Evolutionary conservation across 768 basidiomycete genomes (phyloP).

Genomic region (Termitomyces bulborhizus): DNA sequence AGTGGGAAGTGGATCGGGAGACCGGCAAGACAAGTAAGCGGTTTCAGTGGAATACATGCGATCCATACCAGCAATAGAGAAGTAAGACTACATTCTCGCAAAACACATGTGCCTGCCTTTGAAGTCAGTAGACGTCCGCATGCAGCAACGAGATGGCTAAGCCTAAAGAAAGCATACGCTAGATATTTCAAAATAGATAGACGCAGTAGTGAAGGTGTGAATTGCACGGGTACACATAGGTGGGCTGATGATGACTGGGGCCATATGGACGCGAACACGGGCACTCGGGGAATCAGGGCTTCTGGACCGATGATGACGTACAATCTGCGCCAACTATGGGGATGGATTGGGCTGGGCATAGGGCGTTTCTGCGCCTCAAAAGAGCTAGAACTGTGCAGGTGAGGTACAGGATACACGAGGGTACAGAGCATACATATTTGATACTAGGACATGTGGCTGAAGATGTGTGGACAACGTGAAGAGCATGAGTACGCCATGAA

Average conservation of each 20-base stretch:
- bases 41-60: not conserved
- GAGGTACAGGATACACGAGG: not conserved
- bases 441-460: conserved; percentile 10
- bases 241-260: not conserved
- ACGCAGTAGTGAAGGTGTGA: conserved; percentile 1
- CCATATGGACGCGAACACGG: conserved; percentile 8
- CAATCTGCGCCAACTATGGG: not conserved
- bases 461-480: conserved; percentile 13
- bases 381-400: not conserved
- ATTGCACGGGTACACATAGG: not conserved
- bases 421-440: not conserved
- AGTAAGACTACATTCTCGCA: not conserved
- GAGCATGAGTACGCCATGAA: conserved; percentile 6
- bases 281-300: not conserved
- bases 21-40: not conserved
- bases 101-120: conserved; percentile 4
- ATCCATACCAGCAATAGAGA: not conserved
- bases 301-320: conserved; percentile 7
- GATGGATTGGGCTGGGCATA: not conserved
- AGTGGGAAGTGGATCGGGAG: not conserved
- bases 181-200: conserved; percentile 1
- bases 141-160: not conserved
- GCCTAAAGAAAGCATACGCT: not conserved
- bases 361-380: conserved; percentile 1
- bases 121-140: conserved; percentile 2